Evolutionary conservation across 306 rosid genomes (phyloP).

Genomic region (Trifolium subterraneum): DNA sequence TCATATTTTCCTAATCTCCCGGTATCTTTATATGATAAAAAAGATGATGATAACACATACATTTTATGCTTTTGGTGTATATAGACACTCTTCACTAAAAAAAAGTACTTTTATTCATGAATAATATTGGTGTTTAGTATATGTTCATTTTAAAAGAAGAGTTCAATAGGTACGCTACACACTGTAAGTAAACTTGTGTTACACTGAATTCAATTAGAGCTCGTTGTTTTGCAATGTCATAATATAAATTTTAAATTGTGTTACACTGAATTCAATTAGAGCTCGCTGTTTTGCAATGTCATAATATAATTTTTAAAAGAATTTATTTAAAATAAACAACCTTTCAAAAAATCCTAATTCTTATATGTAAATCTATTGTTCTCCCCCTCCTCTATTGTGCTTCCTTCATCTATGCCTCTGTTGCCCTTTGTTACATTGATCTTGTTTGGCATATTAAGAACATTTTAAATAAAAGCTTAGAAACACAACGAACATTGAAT

Average conservation of each 20-base stretch:
- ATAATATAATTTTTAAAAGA: background rate
- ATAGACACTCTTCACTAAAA: background rate
- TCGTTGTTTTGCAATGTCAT: background rate
- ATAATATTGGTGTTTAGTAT: background rate
- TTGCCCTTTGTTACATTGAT: conserved; percentile 71
- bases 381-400: background rate
- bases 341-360: background rate
- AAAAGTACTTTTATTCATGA: background rate
- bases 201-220: background rate
- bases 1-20: background rate
- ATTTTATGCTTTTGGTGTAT: background rate
- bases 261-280: background rate
- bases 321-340: background rate
- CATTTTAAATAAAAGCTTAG: conserved; percentile 64
- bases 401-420: background rate
- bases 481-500: conserved; percentile 70
- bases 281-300: background rate
- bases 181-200: background rate
- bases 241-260: too few relatives aligned
- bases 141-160: background rate
- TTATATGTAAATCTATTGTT: background rate
- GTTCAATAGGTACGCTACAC: background rate
- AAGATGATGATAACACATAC: background rate
- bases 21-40: background rate
- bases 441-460: conserved; percentile 78